phyloP scores from a whole-genome alignment of 139 green algal species.

The Closterium sp. region DNA sequence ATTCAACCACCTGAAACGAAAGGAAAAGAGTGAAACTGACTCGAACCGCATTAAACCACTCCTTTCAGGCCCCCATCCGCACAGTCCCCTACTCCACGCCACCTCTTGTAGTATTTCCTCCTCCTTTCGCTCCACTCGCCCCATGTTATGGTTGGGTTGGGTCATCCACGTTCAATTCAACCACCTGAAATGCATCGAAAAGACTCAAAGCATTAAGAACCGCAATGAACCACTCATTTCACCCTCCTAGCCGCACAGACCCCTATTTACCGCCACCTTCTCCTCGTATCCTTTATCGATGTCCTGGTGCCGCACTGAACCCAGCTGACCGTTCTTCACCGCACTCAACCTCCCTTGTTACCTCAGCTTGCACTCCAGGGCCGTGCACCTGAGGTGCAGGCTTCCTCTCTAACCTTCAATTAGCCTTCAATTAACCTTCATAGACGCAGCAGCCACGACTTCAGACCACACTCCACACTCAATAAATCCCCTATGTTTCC shows the following conservation, averaged over 20 bases:
- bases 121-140: background rate
- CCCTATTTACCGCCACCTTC: background rate
- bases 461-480: too few species aligned
- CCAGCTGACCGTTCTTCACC: background rate
- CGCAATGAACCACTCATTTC: background rate
- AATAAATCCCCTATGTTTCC: too few species aligned
- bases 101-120: too few species aligned
- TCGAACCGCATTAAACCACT: too few species aligned
- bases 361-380: background rate
- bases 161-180: background rate
- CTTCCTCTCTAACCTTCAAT: too few species aligned
- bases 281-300: background rate
- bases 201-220: background rate
- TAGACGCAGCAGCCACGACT: too few species aligned
- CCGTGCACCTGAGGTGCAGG: too few species aligned
- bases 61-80: too few species aligned
- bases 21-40: too few species aligned
- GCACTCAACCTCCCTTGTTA: background rate
- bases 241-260: background rate
- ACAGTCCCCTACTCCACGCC: too few species aligned
- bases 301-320: background rate
- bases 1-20: background rate
- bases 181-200: background rate
- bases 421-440: too few species aligned
- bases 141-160: background rate